phyloP scores from a whole-genome alignment of 2,329 filamentous ascomycete species.

The Bipolaris oryzae region DNA sequence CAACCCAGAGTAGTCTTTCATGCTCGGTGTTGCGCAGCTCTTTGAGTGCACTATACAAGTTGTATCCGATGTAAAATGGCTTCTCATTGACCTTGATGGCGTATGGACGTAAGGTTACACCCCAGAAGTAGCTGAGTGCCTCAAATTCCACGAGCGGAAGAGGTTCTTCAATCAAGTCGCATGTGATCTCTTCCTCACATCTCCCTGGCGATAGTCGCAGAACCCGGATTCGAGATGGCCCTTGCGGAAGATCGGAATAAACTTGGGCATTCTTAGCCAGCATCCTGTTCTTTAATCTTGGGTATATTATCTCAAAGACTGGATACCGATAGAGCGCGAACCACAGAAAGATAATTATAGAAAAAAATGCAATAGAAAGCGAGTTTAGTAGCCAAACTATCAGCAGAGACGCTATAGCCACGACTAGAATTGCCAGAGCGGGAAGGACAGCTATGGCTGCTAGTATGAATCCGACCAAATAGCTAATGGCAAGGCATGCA shows the following conservation, averaged over 20 bases:
- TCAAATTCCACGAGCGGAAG: slow-evolving; percentile 7
- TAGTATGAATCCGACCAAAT: neutral
- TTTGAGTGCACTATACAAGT: slow-evolving; percentile 11
- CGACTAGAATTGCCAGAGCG: neutral
- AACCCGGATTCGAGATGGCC: neutral
- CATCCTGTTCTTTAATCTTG: neutral
- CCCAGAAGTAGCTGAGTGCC: slow-evolving; percentile 18
- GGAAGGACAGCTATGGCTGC: neutral
- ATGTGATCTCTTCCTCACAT: neutral
- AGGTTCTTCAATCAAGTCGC: slow-evolving; percentile 2
- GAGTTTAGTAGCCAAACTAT: neutral
- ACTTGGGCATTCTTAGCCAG: neutral
- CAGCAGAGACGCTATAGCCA: neutral
- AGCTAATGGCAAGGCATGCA: neutral
- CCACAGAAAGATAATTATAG: slow-evolving; percentile 1
- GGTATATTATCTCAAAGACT: slow-evolving; percentile 7
- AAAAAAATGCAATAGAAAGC: neutral
- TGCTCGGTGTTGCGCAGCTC: slow-evolving; percentile 1
- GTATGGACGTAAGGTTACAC: neutral
- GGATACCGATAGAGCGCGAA: slow-evolving; percentile 2
- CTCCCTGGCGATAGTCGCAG: neutral
- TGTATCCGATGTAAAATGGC: slow-evolving; percentile 9
- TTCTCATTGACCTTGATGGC: slow-evolving; percentile 2
- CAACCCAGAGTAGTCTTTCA: slow-evolving; percentile 9
- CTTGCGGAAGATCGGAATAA: neutral